Base-by-base conservation (phyloP, 805 yeast species). In the Jamesozyma spencerorum region DNA sequence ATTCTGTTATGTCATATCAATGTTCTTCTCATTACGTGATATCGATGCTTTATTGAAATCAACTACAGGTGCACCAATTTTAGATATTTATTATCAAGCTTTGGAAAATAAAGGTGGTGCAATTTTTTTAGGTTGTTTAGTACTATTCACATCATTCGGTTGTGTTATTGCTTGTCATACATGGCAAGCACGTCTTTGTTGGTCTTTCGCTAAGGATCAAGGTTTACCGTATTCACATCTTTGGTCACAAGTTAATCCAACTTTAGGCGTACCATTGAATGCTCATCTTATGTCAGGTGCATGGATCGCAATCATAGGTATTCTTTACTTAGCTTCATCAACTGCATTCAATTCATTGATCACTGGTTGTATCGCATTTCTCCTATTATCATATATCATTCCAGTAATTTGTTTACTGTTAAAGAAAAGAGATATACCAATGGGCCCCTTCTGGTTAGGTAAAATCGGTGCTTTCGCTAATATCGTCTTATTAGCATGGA, bases 191-290 rank as follows among this genome's bases (percentile, higher is more conserved):
- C 68, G 87, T 50, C 64, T 78, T 44, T 70, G 81, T 46, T 81
- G 85, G 83, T 78, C 86, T 2, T 79, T 80, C 53, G 69, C 85
- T 5, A 70, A 86, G 62, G 85, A 81, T 57, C 70, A 74, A 37
- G 87, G 85, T 19, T 63, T 81, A 42, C 83, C 83, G 20, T 74
- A 70, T 29, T 75, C 81, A 6, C 63, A 60, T 32, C 68, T 63
- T 36, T 74, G 81, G 76, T 55, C 77, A 4, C 59, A 65, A 47
- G 72, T 81, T 36, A 67, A 77, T 50, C 62, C 70, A 13, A 66
- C 63, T 37, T 58, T 74, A 11, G 81, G 77, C 30, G 73, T 75
- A 6, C 86, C 86, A 13, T 58, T 78, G 18, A 69, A 74, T 47
- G 85, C 85, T 1, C 81, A 78, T 50, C 44, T 77, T 31, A 66